These are phyloP conservation scores for Neurospora tetrasperma DNA, from an alignment of 495 filamentous ascomycete species.

Conservation along the genomic window DNA sequence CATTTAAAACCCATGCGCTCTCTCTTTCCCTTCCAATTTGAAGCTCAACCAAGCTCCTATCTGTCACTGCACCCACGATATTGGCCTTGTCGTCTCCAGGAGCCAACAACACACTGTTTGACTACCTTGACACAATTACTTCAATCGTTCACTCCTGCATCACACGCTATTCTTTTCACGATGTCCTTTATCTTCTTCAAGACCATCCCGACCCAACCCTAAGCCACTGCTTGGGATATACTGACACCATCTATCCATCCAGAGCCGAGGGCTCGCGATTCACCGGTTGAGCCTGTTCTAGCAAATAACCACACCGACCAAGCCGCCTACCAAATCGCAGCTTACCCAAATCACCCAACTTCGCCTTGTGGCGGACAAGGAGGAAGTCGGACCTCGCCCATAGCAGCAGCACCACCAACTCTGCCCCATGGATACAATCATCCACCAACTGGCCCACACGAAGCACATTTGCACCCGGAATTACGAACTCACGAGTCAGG, in stretches of 20 bases:
- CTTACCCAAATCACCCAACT: slow-evolving; percentile 10
- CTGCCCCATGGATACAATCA: slow-evolving; percentile 28
- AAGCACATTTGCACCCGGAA: slow-evolving; percentile 24
- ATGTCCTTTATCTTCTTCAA: background rate
- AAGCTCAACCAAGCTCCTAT: background rate
- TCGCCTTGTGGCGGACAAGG: slow-evolving; percentile 14
- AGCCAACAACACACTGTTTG: background rate
- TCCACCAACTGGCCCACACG: slow-evolving; percentile 13
- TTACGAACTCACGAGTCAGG: slow-evolving; percentile 20
- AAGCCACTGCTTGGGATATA: background rate
- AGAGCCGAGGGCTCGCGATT: slow-evolving; percentile 21
- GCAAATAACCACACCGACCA: slow-evolving; percentile 14
- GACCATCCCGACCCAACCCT: background rate
- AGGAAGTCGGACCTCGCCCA: slow-evolving; percentile 9
- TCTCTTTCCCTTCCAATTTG: background rate
- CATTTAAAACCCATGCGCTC: background rate
- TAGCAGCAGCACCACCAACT: slow-evolving; percentile 8
- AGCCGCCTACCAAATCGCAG: slow-evolving; percentile 7
- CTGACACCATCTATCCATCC: slow-evolving; percentile 8
- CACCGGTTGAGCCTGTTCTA: slow-evolving; percentile 8
- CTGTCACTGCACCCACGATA: background rate
- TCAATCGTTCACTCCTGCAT: background rate
- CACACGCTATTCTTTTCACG: background rate
- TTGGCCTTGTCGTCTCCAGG: background rate
- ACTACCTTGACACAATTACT: background rate